phyloP scores from a whole-genome alignment of 768 basidiomycete genomes.

The Pulveroboletus frians region DNA sequence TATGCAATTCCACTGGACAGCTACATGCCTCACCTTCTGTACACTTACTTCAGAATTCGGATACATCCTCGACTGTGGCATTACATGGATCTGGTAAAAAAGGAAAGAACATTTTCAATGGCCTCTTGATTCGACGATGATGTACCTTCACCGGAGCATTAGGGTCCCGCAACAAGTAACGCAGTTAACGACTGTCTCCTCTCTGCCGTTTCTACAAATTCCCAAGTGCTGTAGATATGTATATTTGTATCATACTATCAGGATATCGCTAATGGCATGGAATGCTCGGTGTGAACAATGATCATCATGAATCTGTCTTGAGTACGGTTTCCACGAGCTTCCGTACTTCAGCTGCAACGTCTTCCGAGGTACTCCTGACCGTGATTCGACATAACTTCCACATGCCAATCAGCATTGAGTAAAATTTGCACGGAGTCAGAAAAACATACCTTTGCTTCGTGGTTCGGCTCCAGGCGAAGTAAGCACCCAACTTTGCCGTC shows the following conservation, averaged over 20 bases:
- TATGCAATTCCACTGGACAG: constrained; percentile 9
- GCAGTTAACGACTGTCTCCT: not conserved
- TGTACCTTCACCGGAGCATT: not conserved
- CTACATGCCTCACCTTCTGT: constrained; percentile 4
- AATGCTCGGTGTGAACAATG: not conserved
- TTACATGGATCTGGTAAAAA: constrained; percentile 27
- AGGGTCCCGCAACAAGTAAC: not conserved
- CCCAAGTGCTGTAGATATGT: constrained; percentile 11
- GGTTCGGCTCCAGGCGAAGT: constrained; percentile 88
- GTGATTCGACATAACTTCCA: constrained; percentile 85
- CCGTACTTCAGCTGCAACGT: constrained; percentile 71
- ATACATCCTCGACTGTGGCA: constrained; percentile 1
- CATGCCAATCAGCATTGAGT: not conserved
- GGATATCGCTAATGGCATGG: constrained; percentile 12
- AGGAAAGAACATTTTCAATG: constrained; percentile 38
- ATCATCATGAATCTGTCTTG: constrained; percentile 20
- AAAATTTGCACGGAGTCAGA: not conserved
- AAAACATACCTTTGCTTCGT: constrained; percentile 79
- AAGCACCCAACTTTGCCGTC: constrained; percentile 96
- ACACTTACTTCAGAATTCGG: constrained; percentile 2
- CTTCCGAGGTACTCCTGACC: constrained; percentile 90
- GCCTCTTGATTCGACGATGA: constrained; percentile 37
- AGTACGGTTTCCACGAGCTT: constrained; percentile 42
- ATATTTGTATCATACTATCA: constrained; percentile 23
- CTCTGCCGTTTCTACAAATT: constrained; percentile 4